Base-by-base conservation (phyloP, 139 green algal genomes). In the Picochlorum sp. region DNA sequence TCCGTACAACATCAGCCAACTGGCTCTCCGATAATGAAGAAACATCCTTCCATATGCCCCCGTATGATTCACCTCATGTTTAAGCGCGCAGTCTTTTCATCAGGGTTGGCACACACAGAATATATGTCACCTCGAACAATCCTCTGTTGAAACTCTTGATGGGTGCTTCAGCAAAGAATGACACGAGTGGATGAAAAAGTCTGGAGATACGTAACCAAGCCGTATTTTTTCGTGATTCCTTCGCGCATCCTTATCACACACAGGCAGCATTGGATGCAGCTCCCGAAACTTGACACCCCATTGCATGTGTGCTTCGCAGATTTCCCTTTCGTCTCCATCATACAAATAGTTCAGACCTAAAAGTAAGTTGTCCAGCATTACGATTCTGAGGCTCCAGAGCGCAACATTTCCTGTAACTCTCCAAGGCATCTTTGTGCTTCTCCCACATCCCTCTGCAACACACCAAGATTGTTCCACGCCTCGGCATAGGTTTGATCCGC, bases 121-220 rank as follows among this genome's bases (percentile, higher is more conserved):
- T 92, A 92, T 45, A 88, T 75, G 67, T 51, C 20, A 84, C 72
- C 23, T 38, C 51, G 13, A 30, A 30, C 7, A 14, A 20, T 20
- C 34, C 20, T 5, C 21, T 49, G 78, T 75, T 34, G 77, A 96
- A 90, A 58, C 87, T 70, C 2, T 67, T 63, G n/a, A 98, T 79
- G 0, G 91, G 90, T 6, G 85, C 92, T 72, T 97, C 85, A 0
- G 89, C 88, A 83, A 98, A 98, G 79, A 97, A 98, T 45, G 85
- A 94, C 18, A 98, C 92, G 0, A 92, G 76, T 98, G 92, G 3
- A 86, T 95, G 81, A 95, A 96, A 41, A 96, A 78, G 76, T 98
- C 92, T 3, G 92, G 88, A 3, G 91, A 96, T 20, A 98, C 73
- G 79, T 98, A 98, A 37, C 91, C 92, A 1, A 98, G 80, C 45